Evolutionary conservation across 768 basidiomycete genomes (phyloP).

Genomic region (Coprinopsis strossmayeri): DNA sequence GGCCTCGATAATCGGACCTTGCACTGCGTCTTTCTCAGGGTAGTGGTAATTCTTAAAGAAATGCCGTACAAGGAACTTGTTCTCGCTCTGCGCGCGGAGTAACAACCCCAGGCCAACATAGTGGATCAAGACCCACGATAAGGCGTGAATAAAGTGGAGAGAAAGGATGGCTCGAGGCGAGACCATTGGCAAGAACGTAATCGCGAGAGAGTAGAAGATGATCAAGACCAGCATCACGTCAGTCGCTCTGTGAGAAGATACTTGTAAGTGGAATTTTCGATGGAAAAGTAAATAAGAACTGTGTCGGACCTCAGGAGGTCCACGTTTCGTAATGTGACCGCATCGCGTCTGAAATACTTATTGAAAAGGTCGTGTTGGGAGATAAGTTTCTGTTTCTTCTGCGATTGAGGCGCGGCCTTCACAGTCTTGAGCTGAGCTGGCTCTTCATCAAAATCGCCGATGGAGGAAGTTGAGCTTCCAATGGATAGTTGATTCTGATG

Average conservation of each 20-base stretch:
- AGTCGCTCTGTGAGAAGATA: slow-evolving; percentile 49
- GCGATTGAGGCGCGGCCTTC: slow-evolving; percentile 2
- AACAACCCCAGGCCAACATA: slow-evolving; percentile 82
- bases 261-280: slow-evolving; percentile 14
- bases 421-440: slow-evolving; percentile 9
- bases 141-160: slow-evolving; percentile 77
- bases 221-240: slow-evolving; percentile 79
- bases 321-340: slow-evolving; percentile 71
- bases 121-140: slow-evolving; percentile 83
- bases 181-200: slow-evolving; percentile 50
- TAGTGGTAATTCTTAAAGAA: slow-evolving; percentile 95
- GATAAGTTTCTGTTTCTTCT: slow-evolving; percentile 26
- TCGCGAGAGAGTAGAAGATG: slow-evolving; percentile 57
- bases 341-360: slow-evolving; percentile 86
- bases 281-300: not conserved
- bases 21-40: slow-evolving; percentile 55
- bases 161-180: slow-evolving; percentile 46
- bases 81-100: slow-evolving; percentile 77
- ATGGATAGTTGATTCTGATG: slow-evolving; percentile 28
- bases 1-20: slow-evolving; percentile 84
- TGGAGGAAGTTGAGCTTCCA: slow-evolving; percentile 27
- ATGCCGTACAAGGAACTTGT: slow-evolving; percentile 88
- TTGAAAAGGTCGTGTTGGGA: slow-evolving; percentile 89
- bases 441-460: slow-evolving; percentile 13
- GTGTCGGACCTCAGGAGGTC: slow-evolving; percentile 74